A percentile compares a stretch with the other conserved stretches of the same genome.
These are phyloP conservation scores for Amauroascus verrucosus DNA, from an alignment of 2,329 filamentous ascomycete species.

Conservation along the genomic window DNA sequence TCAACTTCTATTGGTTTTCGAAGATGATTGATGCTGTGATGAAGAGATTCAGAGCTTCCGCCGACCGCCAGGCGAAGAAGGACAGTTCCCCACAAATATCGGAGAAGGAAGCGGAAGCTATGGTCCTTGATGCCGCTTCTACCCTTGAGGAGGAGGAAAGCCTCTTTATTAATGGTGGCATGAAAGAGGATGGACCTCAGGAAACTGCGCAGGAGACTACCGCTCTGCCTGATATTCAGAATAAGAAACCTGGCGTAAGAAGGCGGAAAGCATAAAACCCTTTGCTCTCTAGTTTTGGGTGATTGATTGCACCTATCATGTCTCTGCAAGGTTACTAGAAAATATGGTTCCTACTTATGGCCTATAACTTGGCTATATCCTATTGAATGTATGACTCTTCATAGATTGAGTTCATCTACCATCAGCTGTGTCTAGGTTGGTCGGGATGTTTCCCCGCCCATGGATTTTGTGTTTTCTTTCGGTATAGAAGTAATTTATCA, in stretches of 20 bases:
- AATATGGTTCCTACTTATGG: neutral
- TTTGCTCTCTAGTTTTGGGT: neutral
- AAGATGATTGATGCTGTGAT: slow-evolving; percentile 58
- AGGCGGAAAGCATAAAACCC: slow-evolving; percentile 12
- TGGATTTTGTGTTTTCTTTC: neutral
- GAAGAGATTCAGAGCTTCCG: slow-evolving; percentile 46
- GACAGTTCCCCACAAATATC: slow-evolving; percentile 21
- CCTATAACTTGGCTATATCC: neutral
- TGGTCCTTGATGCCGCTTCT: slow-evolving; percentile 27
- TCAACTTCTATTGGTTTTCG: slow-evolving; percentile 58
- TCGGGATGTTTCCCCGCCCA: neutral
- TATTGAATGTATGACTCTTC: neutral
- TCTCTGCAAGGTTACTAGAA: too few relatives aligned
- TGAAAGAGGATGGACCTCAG: slow-evolving; percentile 3
- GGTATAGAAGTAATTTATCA: neutral
- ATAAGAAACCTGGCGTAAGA: slow-evolving; percentile 5
- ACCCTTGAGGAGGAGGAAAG: slow-evolving; percentile 17
- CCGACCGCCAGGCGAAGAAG: slow-evolving; percentile 19
- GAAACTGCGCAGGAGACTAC: neutral
- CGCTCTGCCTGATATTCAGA: neutral
- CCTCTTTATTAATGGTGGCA: slow-evolving; percentile 16
- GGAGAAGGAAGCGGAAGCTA: slow-evolving; percentile 23
- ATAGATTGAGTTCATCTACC: neutral
- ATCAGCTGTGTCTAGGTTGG: neutral
- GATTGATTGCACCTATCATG: neutral